Evolutionary conservation across 345 rosid species (phyloP), one percentile per base, ranked within the genome.

Genomic region (Pistacia integerrima): DNA sequence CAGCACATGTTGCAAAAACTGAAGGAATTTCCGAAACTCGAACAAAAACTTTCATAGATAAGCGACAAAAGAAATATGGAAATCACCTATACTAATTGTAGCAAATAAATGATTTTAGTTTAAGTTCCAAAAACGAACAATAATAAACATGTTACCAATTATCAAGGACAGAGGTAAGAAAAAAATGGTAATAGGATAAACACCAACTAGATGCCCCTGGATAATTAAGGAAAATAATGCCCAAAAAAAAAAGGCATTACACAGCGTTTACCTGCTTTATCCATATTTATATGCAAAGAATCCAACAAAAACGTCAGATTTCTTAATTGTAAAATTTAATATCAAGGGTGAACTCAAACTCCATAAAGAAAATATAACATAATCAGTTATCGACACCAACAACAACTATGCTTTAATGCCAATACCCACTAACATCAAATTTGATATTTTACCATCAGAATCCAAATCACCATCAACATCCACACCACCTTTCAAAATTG

Each of bases 51-150:
- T 22, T 9, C 13, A 52, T 17, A 30, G 44, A 5, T 51, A 2
- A 20, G 38, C 38, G 12, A 22, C 20, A 7, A 41, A 8, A 22
- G 22, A 22, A 36, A 62, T 4, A 2, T 17, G 11, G 12, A 62
- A 62, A 61, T 72, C 25, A 25, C 44, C 6, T 25, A 12, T 60
- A 22, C 33, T 13, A 41, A 64, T 38, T 38, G 41, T 17, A 36
- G 28, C 56, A 74, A 64, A 51, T 13, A 73, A 73, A 62, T 62
- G 49, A 11, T 48, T 2, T 10, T 33, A 74, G 30, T 48, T 52
- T 54, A 33, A 52, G 13, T 22, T 22, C 20, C 28, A 64, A 33
- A 46, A 51, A 51, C 5, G 13, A 12, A n/a, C 7, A 48, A 28
- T 16, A 9, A 33, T 0, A n/a, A 74, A 11, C 44, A 64, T 64